Conservation (phyloP, 164 flowering plant species). For the Houttuynia cordata region DNA sequence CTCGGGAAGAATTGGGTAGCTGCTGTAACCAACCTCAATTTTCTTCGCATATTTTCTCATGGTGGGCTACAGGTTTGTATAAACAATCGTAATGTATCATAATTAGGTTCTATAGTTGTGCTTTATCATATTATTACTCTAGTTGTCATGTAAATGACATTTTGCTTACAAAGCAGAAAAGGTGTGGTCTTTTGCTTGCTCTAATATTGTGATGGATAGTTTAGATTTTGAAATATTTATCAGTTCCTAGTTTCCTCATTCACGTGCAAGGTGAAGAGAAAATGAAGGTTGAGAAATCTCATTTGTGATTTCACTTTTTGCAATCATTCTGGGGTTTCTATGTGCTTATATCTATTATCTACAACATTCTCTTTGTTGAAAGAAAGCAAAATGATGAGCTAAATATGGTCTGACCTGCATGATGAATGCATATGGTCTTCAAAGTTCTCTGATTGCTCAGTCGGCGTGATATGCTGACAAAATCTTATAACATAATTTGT, state of each 20-base stretch:
- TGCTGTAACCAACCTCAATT: slow-evolving; percentile 78
- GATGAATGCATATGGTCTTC: slow-evolving; percentile 1
- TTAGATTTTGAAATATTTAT: too few relatives aligned
- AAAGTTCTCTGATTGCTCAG: slow-evolving; percentile 5
- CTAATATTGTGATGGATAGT: too few relatives aligned
- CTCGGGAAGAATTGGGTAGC: slow-evolving; percentile 88
- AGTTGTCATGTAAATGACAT: too few relatives aligned
- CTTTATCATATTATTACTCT: too few relatives aligned
- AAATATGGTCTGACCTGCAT: neutral
- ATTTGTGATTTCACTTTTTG: neutral
- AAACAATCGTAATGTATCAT: too few relatives aligned
- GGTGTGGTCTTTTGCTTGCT: too few relatives aligned
- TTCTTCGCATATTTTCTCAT: slow-evolving; percentile 84
- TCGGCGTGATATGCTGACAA: too few relatives aligned
- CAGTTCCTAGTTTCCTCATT: too few relatives aligned
- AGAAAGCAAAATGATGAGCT: slow-evolving; percentile 1
- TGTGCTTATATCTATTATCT: neutral
- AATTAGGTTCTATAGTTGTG: too few relatives aligned
- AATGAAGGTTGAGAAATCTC: neutral
- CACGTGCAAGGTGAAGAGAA: too few relatives aligned
- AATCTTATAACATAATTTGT: too few relatives aligned
- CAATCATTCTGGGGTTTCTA: neutral
- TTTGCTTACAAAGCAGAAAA: too few relatives aligned
- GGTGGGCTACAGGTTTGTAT: slow-evolving; percentile 87
- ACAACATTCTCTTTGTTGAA: neutral